Evolutionary conservation across 805 yeast species (phyloP).

Genomic region (Yamadazyma kitorensis): DNA sequence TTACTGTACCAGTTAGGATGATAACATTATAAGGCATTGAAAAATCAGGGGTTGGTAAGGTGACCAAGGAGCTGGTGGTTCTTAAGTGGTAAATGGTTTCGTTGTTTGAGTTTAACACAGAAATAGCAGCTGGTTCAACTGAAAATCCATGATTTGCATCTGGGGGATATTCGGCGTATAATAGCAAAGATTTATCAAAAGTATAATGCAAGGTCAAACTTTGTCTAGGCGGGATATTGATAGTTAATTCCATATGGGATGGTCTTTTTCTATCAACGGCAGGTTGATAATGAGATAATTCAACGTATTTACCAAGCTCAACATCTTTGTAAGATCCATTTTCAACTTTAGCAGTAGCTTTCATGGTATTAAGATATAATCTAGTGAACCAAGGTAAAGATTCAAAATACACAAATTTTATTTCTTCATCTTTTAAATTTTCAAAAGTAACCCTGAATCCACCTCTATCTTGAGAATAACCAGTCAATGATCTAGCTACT

Average conservation of each 20-base stretch:
- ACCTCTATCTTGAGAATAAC: constrained; percentile 88
- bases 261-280: constrained; percentile 81
- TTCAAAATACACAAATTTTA: constrained; percentile 66
- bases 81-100: constrained; percentile 50
- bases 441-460: constrained; percentile 76
- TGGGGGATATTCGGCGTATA: constrained; percentile 95
- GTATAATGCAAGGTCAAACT: constrained; percentile 64
- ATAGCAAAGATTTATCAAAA: constrained; percentile 83
- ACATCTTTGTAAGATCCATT: constrained; percentile 15
- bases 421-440: constrained; percentile 57
- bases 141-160: constrained; percentile 98
- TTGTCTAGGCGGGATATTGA: constrained; percentile 63
- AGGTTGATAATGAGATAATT: constrained; percentile 62
- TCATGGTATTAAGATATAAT: constrained; percentile 70
- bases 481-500: constrained; percentile 85
- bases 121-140: constrained; percentile 83
- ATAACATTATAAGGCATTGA: constrained; percentile 98
- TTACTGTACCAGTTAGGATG: constrained; percentile 86
- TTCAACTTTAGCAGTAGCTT: constrained; percentile 28
- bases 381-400: constrained; percentile 92
- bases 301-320: constrained; percentile 31
- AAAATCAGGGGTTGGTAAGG: constrained; percentile 95
- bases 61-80: constrained; percentile 81
- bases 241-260: constrained; percentile 69
- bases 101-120: constrained; percentile 43